Evolutionary conservation across 306 rosid species (phyloP).

Genomic region (Lithocarpus polystachyus): DNA sequence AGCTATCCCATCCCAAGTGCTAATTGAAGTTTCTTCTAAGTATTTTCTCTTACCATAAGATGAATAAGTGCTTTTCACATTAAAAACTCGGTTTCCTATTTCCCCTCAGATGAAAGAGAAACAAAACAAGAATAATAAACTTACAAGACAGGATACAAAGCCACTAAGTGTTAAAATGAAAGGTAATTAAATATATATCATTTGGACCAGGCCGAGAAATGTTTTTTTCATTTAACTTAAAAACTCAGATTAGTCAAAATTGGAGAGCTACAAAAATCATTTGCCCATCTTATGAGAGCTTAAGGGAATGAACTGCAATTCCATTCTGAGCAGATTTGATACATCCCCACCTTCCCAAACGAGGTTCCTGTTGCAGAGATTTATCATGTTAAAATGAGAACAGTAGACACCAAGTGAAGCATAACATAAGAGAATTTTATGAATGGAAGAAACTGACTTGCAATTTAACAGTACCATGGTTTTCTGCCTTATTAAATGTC

Average conservation of each 20-base stretch:
- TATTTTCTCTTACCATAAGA: no score
- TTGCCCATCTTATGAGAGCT: constrained; percentile 45
- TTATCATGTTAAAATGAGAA: background rate
- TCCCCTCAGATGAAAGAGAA: no score
- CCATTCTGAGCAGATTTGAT: constrained; percentile 62
- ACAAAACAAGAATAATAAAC: no score
- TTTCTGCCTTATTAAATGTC: background rate
- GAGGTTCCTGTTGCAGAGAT: constrained; percentile 69
- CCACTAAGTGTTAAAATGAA: background rate
- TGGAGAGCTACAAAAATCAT: constrained; percentile 32
- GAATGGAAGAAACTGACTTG: background rate
- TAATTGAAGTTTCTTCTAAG: no score
- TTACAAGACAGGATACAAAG: no score
- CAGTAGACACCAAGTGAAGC: background rate
- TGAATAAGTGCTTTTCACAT: no score
- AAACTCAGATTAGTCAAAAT: constrained; percentile 44
- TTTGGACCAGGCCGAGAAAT: background rate
- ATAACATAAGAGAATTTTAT: background rate
- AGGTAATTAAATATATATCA: background rate
- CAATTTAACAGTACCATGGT: background rate
- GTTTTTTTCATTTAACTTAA: background rate
- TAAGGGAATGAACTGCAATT: constrained; percentile 63
- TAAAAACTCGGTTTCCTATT: no score
- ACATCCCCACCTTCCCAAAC: constrained; percentile 87
- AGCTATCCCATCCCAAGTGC: no score